phyloP scores from a whole-genome alignment of 2,329 filamentous ascomycete species.

The Cladosporium sp. region DNA sequence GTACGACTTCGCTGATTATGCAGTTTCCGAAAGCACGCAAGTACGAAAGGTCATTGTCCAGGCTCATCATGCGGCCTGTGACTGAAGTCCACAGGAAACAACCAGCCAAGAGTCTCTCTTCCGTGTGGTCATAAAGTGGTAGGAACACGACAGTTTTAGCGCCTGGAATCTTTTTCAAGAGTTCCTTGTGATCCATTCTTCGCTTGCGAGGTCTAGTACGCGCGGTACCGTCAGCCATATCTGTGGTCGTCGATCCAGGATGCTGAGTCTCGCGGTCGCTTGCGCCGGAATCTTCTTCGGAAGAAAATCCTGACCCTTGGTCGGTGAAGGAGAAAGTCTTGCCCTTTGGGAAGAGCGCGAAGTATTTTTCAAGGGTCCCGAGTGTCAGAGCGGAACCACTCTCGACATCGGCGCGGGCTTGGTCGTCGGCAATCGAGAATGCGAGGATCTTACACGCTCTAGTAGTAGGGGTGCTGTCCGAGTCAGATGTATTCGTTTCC shows the following conservation, averaged over 20 bases:
- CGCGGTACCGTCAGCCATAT: conserved; percentile 14
- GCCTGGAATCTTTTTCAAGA: conserved; percentile 35
- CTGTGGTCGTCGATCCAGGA: conserved; percentile 37
- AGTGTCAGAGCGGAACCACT: conserved; percentile 18
- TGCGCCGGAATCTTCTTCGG: conserved; percentile 24
- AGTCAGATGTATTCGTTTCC: conserved; percentile 19
- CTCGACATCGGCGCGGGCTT: conserved; percentile 21
- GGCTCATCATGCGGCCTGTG: conserved; percentile 36
- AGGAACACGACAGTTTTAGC: conserved; percentile 46
- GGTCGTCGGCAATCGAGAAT: conserved; percentile 21
- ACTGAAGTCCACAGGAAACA: conserved; percentile 44
- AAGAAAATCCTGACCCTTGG: conserved; percentile 21
- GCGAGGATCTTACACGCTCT: conserved; percentile 23
- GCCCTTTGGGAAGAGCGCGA: conserved; percentile 24
- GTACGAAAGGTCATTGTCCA: conserved; percentile 39
- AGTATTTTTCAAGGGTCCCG: conserved; percentile 23
- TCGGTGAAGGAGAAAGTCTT: conserved; percentile 27
- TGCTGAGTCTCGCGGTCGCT: conserved; percentile 22
- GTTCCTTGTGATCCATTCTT: conserved; percentile 33
- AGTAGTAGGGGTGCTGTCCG: conserved; percentile 19
- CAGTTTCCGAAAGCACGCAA: conserved; percentile 38
- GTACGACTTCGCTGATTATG: conserved; percentile 36
- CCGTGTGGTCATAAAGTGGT: conserved; percentile 49
- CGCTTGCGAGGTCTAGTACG: conserved; percentile 26
- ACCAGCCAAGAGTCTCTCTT: conserved; percentile 40